phyloP scores from a whole-genome alignment of 768 basidiomycete species.

The Imleria badia region DNA sequence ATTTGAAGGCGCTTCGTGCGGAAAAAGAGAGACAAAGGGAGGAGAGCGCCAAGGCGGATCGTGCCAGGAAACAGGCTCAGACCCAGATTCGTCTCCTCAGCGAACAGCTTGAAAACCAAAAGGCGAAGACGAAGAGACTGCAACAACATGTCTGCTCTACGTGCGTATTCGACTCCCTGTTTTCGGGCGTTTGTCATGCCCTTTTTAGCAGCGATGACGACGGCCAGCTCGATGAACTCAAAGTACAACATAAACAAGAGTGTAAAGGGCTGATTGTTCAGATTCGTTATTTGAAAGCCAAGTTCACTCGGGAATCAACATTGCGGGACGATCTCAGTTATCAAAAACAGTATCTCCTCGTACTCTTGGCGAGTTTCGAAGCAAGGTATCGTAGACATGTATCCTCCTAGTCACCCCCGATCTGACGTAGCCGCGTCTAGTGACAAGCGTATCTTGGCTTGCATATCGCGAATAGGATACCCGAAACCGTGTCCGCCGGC shows the following conservation, averaged over 20 bases:
- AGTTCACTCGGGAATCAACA: conserved; percentile 80
- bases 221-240: conserved; percentile 52
- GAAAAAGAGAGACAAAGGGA: conserved; percentile 69
- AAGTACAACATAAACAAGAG: conserved; percentile 75
- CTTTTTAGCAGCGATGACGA: conserved; percentile 47
- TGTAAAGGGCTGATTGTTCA: conserved; percentile 90
- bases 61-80: conserved; percentile 65
- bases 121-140: conserved; percentile 40
- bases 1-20: conserved; percentile 62
- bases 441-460: conserved; percentile 68
- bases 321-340: conserved; percentile 75
- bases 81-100: conserved; percentile 63
- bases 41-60: conserved; percentile 55
- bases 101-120: conserved; percentile 60
- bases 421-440: conserved; percentile 35
- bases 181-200: not conserved
- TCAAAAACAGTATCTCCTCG: conserved; percentile 86
- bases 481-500: conserved; percentile 43
- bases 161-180: conserved; percentile 40
- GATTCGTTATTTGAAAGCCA: conserved; percentile 89
- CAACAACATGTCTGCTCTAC: conserved; percentile 57
- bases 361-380: conserved; percentile 69
- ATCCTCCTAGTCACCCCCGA: not conserved
- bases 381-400: conserved; percentile 48
- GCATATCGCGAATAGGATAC: conserved; percentile 76